Evolutionary conservation across 768 basidiomycete genomes (phyloP), one percentile per base, ranked within the genome.

Genomic region (Coprinopsis strossmayeri): DNA sequence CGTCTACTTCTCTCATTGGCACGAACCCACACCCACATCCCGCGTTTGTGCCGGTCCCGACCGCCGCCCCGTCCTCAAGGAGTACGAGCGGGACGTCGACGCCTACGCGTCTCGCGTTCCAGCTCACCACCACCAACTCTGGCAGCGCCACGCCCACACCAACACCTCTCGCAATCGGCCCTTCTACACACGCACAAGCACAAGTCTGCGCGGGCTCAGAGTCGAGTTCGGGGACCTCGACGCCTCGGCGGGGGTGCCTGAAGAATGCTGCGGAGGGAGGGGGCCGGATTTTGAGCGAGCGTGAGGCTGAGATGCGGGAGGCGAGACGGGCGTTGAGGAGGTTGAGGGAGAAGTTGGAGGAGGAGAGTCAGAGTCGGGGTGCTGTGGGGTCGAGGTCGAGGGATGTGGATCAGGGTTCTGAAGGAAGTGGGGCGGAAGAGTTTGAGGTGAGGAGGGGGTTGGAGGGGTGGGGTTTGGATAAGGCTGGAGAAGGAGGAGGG

Each of bases 251-350:
- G 18, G 15, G 27, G 3, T 28, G 25, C 28, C 28, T 45, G 9
- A 45, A 45, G 27, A 45, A 45, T 18, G 43, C 43, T 3, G 15
- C 27, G 3, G 27, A 45, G 27, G 43, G 43, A 4, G 43, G 43
- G 3, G 43, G 43, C 4, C 25, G 43, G 25, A 45, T 45, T 11
- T 20, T 45, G 26, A 10, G 9, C 18, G 25, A 28, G 11, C 26
- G 25, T 5, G 43, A 45, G 28, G 43, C 30, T 18, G 43, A 45
- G 43, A 3, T 32, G 43, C 25, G 43, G 7, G 43, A 45, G 28
- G 43, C 25, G 43, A 7, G 43, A 27, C 5, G 43, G 9, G 21
- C 12, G 15, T 17, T 28, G 26, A 28, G 43, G 43, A 3, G 27
- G 27, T 25, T 42, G 21, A 42, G 25, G 40, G 23, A 17, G 40